Evolutionary conservation across 1,284 basidiomycete species (phyloP), one percentile per base, ranked within the genome.

Genomic region (Cryptococcus sp.): DNA sequence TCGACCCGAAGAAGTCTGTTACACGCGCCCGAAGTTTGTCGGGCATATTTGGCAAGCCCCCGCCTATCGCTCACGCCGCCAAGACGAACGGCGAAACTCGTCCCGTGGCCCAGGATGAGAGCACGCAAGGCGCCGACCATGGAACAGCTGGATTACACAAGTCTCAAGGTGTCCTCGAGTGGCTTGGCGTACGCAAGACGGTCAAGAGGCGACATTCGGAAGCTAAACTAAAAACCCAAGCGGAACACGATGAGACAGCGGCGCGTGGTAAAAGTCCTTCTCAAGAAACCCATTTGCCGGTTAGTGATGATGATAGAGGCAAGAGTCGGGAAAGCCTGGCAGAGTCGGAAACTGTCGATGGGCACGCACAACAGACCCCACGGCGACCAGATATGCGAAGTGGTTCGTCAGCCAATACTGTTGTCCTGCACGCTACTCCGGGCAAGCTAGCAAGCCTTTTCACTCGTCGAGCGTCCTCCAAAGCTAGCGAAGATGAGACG

Each of bases 141-240:
- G 52, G 54, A n/a, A 30, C 41, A 6, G 58, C 30, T 35, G 30
- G 30, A 35, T 35, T 8, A 5, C 13, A 54, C 13, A 65, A 61
- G 30, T 41, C 64, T 0, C 47, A 58, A 8, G 64, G 70, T 17
- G 69, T 74, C 30, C 54, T 76, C 30, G 72, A 69, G 52, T 78
- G 76, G 76, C 64, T 78, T 0, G 72, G 73, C 1, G 67, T 77
- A 11, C 64, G 56, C 20, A 76, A 73, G 60, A 60, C 69, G 1
- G 64, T 67, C 40, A 68, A 66, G 45, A 57, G 73, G 19, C 63
- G 69, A 10, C 57, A 62, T 10, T 75, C 73, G 7, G 73, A 75
- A 17, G 49, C 47, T 15, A 67, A 67, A 50, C 49, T 73, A 20
- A 51, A 56, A 15, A 52, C 55, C 22, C 38, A 41, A 35, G 50